phyloP scores from a whole-genome alignment of 2,329 filamentous ascomycete species.

The Scedosporium minutisporum region DNA sequence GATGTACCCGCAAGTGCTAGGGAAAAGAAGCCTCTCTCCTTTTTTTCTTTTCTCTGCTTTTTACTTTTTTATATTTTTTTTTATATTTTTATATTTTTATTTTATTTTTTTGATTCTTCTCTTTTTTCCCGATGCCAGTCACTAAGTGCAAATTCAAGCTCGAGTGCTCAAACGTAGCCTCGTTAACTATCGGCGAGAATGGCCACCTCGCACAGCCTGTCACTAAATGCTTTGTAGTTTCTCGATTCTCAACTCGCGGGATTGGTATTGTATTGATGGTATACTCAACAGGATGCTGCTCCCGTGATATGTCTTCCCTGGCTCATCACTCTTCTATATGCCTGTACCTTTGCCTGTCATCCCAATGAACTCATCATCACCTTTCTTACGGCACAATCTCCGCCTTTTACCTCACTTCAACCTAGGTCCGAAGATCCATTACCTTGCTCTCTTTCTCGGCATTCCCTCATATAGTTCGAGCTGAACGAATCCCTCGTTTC shows the following conservation, averaged over 20 bases:
- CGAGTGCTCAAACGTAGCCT: background rate
- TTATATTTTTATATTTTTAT: no score
- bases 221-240: background rate
- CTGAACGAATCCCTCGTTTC: background rate
- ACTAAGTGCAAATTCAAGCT: no score
- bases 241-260: background rate
- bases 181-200: background rate
- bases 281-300: background rate
- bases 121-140: no score
- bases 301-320: background rate
- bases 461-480: no score
- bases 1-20: no score
- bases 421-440: background rate
- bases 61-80: no score
- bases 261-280: background rate
- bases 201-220: background rate
- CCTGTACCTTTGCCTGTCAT: background rate
- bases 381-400: background rate
- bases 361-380: background rate
- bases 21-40: no score
- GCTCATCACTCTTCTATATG: background rate
- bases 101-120: no score
- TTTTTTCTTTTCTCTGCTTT: no score
- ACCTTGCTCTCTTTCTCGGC: background rate
- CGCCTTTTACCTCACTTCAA: background rate